Evolutionary conservation across 192 early-diverging fungal genomes (phyloP), one percentile per base, ranked within the genome.

Genomic region (Podila verticillata): DNA sequence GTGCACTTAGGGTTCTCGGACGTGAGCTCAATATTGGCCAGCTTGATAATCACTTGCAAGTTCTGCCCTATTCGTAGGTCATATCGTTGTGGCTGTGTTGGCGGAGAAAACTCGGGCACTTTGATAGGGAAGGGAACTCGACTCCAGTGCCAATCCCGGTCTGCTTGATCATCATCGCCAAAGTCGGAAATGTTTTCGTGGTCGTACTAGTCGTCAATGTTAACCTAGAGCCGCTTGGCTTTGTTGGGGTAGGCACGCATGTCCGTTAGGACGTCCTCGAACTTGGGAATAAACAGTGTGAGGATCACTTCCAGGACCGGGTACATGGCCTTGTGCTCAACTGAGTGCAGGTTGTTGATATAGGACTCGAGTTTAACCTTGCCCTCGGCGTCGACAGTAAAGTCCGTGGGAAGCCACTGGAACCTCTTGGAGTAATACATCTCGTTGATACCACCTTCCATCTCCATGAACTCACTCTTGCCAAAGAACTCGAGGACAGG

Each of bases 271-370:
- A 88, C 81, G 4, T 85, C 68, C 66, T 94, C 91, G 44, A 95
- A 90, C 82, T 92, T 68, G 5, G 92, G 92, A 1, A 94, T 62
- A 56, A 93, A 87, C 44, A 56, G 57, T 47, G 80, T 73, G 54
- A 95, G 84, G 26, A 89, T 79, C 24, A 36, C 48, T 2, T 74
- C 82, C 32, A 95, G 83, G 20, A 82, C 77, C 7, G 70, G 75
- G 59, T 94, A 92, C 63, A 90, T 60, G 9, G 69, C 74, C 7
- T 74, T 74, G 61, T 86, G 73, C 36, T 86, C 74, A 15, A 66
- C 30, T 8, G 89, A 91, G 48, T 93, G 87, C 28, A 93, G 63
- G 57, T 93, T 94, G 85, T 94, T 93, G 84, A 95, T 94, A 71
- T 94, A 94, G 1, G 90, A 92, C 30, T 63, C 36, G 28, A 90